Evolutionary conservation across 208 protist genomes (phyloP).

Genomic region (Leishmania braziliensis): DNA sequence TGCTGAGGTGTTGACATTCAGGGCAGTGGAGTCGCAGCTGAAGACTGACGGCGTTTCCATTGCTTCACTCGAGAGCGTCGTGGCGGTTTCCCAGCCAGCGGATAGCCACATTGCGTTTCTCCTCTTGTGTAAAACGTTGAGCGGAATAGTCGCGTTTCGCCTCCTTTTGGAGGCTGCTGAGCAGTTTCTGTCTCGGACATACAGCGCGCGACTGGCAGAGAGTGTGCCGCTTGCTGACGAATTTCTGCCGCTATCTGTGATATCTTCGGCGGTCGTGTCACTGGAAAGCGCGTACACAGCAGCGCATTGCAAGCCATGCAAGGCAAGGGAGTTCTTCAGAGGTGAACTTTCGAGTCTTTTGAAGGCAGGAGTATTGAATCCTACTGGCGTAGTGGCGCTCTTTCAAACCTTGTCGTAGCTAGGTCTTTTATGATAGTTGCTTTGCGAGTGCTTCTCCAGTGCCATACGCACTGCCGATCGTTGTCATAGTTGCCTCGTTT

Average conservation of each 20-base stretch:
- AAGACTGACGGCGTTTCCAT: not conserved
- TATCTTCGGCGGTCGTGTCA: conserved; percentile 4
- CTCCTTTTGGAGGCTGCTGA: conserved; percentile 53
- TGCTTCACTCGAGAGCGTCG: conserved; percentile 11
- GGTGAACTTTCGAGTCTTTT: conserved; percentile 31
- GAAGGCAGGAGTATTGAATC: conserved; percentile 29
- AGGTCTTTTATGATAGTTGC: not conserved
- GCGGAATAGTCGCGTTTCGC: conserved; percentile 44
- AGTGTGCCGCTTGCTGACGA: conserved; percentile 14
- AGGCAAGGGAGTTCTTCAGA: conserved; percentile 24
- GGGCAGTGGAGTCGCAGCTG: conserved; percentile 34
- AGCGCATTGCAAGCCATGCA: conserved; percentile 8
- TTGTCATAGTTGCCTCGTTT: not conserved
- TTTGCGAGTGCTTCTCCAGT: not conserved
- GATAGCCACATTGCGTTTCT: conserved; percentile 9
- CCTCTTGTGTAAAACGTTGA: conserved; percentile 31
- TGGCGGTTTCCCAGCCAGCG: not conserved
- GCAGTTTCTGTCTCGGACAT: conserved; percentile 40
- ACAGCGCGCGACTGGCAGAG: conserved; percentile 18
- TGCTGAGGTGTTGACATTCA: conserved; percentile 54
- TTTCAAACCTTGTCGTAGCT: conserved; percentile 3
- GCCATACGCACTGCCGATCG: not conserved
- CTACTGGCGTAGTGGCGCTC: conserved; percentile 25
- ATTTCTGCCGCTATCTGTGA: conserved; percentile 14
- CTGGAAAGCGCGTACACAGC: conserved; percentile 7